Evolutionary conservation across 257 asterid species (phyloP).

Genomic region (Plantago ovata): DNA sequence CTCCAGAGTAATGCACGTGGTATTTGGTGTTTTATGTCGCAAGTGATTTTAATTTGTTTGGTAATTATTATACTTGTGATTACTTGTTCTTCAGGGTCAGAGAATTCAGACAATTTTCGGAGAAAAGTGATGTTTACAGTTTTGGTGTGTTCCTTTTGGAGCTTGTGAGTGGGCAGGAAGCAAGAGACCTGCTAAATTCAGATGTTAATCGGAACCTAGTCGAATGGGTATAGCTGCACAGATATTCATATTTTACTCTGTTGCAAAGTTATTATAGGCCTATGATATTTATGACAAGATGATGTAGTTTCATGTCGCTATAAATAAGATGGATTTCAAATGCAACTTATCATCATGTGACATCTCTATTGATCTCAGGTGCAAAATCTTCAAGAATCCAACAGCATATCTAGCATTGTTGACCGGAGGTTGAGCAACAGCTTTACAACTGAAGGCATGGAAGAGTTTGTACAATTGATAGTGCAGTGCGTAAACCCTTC

Average conservation of each 20-base stretch:
- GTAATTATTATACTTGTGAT: slow-evolving; percentile 5
- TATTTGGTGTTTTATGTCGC: slow-evolving; percentile 10
- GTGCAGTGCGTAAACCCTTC: slow-evolving; percentile 59
- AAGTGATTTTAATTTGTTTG: background rate
- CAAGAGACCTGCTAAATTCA: slow-evolving; percentile 48
- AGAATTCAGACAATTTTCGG: slow-evolving; percentile 84
- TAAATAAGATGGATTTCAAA: background rate
- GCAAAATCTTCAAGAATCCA: slow-evolving; percentile 62
- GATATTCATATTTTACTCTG: slow-evolving; percentile 11
- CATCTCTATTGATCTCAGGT: slow-evolving; percentile 33
- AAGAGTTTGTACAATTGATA: slow-evolving; percentile 62
- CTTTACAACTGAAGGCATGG: slow-evolving; percentile 81
- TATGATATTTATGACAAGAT: background rate
- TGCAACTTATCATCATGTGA: slow-evolving; percentile 3
- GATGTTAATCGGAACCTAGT: slow-evolving; percentile 53
- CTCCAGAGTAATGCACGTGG: slow-evolving; percentile 68
- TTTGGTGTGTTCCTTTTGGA: slow-evolving; percentile 87
- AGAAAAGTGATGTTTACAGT: slow-evolving; percentile 87
- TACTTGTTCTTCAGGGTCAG: slow-evolving; percentile 56
- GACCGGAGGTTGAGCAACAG: slow-evolving; percentile 75
- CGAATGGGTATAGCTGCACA: slow-evolving; percentile 58
- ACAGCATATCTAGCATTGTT: slow-evolving; percentile 47
- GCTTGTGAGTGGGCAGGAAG: slow-evolving; percentile 76
- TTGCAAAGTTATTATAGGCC: too few relatives aligned
- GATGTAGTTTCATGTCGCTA: background rate